Percentiles rank a stretch among this genome's conserved stretches.
phyloP scores from a whole-genome alignment of 306 rosid species.

The Glycyrrhiza uralensis region DNA sequence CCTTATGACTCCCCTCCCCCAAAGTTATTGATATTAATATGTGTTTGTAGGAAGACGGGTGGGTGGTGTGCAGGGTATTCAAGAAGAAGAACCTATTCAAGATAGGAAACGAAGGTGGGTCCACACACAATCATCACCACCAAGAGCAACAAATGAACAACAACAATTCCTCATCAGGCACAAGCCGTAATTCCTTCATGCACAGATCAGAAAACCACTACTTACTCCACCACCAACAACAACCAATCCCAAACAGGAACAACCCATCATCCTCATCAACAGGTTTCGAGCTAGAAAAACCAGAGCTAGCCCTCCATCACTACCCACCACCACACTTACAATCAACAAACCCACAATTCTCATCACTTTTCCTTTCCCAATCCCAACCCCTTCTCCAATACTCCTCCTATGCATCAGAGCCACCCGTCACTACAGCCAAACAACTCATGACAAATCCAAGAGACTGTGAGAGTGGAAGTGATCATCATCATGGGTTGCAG shows the following conservation, averaged over 20 bases:
- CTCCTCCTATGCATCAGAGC: constrained; percentile 36
- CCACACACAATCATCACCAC: constrained; percentile 48
- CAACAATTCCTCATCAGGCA: constrained; percentile 14
- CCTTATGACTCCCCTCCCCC: too few relatives aligned
- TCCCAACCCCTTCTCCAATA: constrained; percentile 37
- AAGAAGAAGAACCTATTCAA: constrained; percentile 93
- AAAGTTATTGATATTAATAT: too few relatives aligned
- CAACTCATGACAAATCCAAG: constrained; percentile 72
- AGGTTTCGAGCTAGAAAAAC: constrained; percentile 47
- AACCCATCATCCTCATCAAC: too few relatives aligned
- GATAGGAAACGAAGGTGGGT: constrained; percentile 51
- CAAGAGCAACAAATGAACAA: constrained; percentile 56
- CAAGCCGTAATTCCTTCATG: constrained; percentile 47
- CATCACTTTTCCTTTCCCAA: constrained; percentile 65
- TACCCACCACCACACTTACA: constrained; percentile 47
- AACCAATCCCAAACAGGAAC: constrained; percentile 23
- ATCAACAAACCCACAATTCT: constrained; percentile 44
- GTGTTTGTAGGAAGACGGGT: constrained; percentile 78
- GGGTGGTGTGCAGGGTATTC: constrained; percentile 96
- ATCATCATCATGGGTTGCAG: too few relatives aligned
- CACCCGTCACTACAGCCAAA: constrained; percentile 45
- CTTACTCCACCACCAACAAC: constrained; percentile 47
- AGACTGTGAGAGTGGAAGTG: constrained; percentile 65
- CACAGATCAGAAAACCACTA: constrained; percentile 59
- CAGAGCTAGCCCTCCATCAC: constrained; percentile 54